These are phyloP conservation scores for Candida sonorensis DNA, from an alignment of 805 yeast species.

Conservation along the genomic window DNA sequence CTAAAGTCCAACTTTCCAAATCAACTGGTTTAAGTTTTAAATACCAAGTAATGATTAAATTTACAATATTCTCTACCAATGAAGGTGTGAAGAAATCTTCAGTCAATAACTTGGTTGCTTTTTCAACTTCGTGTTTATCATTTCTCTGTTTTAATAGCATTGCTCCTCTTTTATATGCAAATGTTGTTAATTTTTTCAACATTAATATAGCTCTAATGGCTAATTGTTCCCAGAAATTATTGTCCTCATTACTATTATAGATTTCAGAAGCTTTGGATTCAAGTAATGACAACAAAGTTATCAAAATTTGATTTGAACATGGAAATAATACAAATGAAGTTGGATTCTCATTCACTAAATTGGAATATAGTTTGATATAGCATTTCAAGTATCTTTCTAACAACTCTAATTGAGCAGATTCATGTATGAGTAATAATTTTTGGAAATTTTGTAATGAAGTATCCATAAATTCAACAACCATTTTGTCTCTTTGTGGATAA, in stretches of 20 bases:
- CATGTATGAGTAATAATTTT: conserved; percentile 46
- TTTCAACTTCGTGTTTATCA: conserved; percentile 57
- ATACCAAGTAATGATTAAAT: conserved; percentile 66
- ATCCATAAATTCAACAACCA: conserved; percentile 55
- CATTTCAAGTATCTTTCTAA: conserved; percentile 70
- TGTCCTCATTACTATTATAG: conserved; percentile 52
- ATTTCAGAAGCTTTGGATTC: conserved; percentile 59
- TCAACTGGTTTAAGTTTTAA: conserved; percentile 69
- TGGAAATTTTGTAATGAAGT: conserved; percentile 54
- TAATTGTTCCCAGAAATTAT: conserved; percentile 67
- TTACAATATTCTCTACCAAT: conserved; percentile 51
- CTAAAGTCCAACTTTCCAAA: conserved; percentile 72
- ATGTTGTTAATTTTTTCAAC: conserved; percentile 56
- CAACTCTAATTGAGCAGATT: conserved; percentile 37
- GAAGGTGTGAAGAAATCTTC: conserved; percentile 52
- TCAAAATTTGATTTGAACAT: conserved; percentile 51
- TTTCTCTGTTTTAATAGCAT: conserved; percentile 52
- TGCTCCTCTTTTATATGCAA: conserved; percentile 61
- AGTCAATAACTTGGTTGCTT: conserved; percentile 47
- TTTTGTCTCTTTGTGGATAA: conserved; percentile 53
- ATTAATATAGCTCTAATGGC: conserved; percentile 61
- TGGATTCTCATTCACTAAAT: conserved; percentile 53
- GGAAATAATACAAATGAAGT: conserved; percentile 67
- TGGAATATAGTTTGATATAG: conserved; percentile 65
- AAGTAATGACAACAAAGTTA: conserved; percentile 52